A percentile compares a stretch with the other conserved stretches of the same genome.
These are phyloP conservation scores for Monotropa hypopitys DNA, from an alignment of 179 eudicot species.

Conservation along the genomic window DNA sequence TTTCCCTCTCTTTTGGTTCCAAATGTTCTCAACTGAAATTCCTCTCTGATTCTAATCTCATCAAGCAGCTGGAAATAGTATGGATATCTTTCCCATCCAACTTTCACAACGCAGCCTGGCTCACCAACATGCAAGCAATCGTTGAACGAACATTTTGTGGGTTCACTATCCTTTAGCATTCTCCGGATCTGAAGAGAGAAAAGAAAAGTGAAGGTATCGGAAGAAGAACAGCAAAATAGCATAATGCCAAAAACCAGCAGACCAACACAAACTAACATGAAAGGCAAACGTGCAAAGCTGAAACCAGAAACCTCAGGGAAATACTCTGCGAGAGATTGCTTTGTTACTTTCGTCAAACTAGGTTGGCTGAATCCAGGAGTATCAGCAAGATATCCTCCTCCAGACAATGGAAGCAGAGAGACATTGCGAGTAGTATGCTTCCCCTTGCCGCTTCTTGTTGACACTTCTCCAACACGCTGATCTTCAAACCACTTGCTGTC, in stretches of 20 bases:
- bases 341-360: slow-evolving; percentile 72
- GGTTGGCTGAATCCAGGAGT: slow-evolving; percentile 99
- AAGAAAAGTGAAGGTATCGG: slow-evolving; percentile 2
- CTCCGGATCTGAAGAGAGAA: slow-evolving; percentile 40
- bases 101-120: slow-evolving; percentile 60
- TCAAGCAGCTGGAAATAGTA: slow-evolving; percentile 80
- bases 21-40: slow-evolving; percentile 72
- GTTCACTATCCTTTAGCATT: slow-evolving; percentile 37
- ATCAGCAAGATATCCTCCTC: slow-evolving; percentile 84
- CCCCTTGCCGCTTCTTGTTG: slow-evolving; percentile 90
- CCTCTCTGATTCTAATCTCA: slow-evolving; percentile 79
- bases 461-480: slow-evolving; percentile 90
- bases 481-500: slow-evolving; percentile 86
- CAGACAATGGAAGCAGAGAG: slow-evolving; percentile 73
- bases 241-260: neutral
- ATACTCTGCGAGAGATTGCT: slow-evolving; percentile 55
- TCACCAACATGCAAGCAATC: slow-evolving; percentile 87
- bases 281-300: neutral
- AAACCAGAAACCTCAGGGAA: slow-evolving; percentile 72
- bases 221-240: neutral
- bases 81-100: slow-evolving; percentile 84
- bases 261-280: neutral
- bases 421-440: slow-evolving; percentile 94
- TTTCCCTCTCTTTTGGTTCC: slow-evolving; percentile 91
- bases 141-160: slow-evolving; percentile 57